Evolutionary conservation across 2,329 filamentous ascomycete genomes (phyloP).

Genomic region (Ceratocystis ficicola): DNA sequence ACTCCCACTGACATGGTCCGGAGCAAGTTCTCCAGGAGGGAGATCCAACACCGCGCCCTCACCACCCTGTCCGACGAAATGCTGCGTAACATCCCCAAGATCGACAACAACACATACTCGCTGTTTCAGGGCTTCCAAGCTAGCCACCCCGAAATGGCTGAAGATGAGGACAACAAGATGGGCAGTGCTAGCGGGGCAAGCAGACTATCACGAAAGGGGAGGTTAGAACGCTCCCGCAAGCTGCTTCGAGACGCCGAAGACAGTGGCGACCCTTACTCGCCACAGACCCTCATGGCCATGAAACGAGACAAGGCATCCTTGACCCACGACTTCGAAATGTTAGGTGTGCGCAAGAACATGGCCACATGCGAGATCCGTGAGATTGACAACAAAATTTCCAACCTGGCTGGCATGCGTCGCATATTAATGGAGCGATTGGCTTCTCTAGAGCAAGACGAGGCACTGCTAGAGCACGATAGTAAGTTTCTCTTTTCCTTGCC

Average conservation of each 20-base stretch:
- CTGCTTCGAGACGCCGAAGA: conserved; percentile 49
- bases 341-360: conserved; percentile 92
- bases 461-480: conserved; percentile 79
- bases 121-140: conserved; percentile 96
- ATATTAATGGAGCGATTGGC: conserved; percentile 83
- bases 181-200: conserved; percentile 42
- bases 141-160: conserved; percentile 59
- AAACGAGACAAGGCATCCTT: conserved; percentile 69
- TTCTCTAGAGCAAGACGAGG: conserved; percentile 78
- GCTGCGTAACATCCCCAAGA: conserved; percentile 73
- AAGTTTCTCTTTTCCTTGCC: conserved; percentile 30
- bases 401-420: conserved; percentile 81
- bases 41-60: conserved; percentile 89
- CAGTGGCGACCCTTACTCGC: conserved; percentile 29
- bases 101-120: conserved; percentile 68
- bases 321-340: conserved; percentile 79
- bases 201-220: conserved; percentile 35
- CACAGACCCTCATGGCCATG: conserved; percentile 58
- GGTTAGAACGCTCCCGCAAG: conserved; percentile 60
- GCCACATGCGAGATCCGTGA: conserved; percentile 90
- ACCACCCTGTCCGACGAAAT: conserved; percentile 83
- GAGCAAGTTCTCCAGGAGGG: conserved; percentile 74
- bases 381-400: conserved; percentile 93
- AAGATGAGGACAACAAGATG: conserved; percentile 34
- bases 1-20: conserved; percentile 90